Evolutionary conservation across 495 filamentous ascomycete genomes (phyloP).

Genomic region (Penicillium taxi): DNA sequence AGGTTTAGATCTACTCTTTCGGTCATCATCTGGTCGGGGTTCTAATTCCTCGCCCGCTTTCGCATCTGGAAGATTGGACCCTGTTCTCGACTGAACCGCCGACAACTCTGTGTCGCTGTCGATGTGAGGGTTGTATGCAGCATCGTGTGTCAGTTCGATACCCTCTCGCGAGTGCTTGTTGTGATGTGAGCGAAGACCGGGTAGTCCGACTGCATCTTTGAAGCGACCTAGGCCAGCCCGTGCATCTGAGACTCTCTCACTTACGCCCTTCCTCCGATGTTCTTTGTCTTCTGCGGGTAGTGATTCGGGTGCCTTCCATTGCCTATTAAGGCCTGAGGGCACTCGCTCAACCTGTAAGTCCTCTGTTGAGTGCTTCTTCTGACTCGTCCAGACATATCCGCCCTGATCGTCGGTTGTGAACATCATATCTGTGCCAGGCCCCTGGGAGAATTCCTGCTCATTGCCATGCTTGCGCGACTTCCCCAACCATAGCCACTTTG

Average conservation of each 20-base stretch:
- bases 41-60: constrained; percentile 16
- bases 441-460: constrained; percentile 43
- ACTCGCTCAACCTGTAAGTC: constrained; percentile 29
- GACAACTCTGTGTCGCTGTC: constrained; percentile 30
- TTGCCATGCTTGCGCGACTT: constrained; percentile 61
- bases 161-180: constrained; percentile 37
- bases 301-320: constrained; percentile 24
- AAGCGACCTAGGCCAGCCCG: constrained; percentile 76
- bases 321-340: constrained; percentile 20
- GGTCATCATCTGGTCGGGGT: constrained; percentile 8
- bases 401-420: constrained; percentile 63
- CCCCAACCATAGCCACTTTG: constrained; percentile 92
- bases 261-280: constrained; percentile 66
- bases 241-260: constrained; percentile 72
- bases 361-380: constrained; percentile 40
- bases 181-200: constrained; percentile 42
- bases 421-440: constrained; percentile 47
- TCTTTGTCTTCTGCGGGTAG: constrained; percentile 51
- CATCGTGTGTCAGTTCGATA: constrained; percentile 23
- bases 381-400: constrained; percentile 54
- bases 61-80: constrained; percentile 14
- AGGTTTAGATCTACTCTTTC: constrained; percentile 7
- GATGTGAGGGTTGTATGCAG: constrained; percentile 20
- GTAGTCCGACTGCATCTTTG: constrained; percentile 70
- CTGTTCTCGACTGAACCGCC: constrained; percentile 8